A percentile compares a stretch with the other conserved stretches of the same genome.
Conservation (phyloP, 2,329 filamentous ascomycete species). For the Penicillium palitans region DNA sequence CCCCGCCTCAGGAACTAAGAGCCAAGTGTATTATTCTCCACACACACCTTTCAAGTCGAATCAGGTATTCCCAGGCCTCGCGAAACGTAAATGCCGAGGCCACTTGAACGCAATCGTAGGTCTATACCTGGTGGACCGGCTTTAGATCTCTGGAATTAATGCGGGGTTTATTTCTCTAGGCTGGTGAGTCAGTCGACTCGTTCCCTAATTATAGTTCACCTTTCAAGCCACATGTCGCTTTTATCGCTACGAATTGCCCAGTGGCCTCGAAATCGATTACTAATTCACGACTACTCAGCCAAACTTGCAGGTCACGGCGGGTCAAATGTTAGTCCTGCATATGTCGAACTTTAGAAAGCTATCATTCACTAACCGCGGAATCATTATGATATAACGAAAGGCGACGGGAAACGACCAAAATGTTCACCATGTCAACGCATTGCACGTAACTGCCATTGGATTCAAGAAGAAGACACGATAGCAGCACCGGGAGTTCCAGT, state of each 20-base stretch:
- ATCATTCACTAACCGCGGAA: background rate
- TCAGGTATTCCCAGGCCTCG: background rate
- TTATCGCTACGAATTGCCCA: no score
- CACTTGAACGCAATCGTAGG: background rate
- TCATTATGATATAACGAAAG: background rate
- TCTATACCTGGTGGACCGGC: background rate
- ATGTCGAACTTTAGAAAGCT: background rate
- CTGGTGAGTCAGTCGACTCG: background rate
- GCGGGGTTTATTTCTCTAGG: background rate
- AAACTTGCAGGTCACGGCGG: conserved; percentile 9
- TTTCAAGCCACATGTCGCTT: background rate
- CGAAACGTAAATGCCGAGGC: background rate
- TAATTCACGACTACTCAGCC: background rate
- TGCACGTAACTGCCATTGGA: conserved; percentile 5
- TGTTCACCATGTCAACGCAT: conserved; percentile 4
- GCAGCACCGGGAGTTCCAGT: background rate
- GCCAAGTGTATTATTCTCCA: background rate
- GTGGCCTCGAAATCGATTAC: background rate
- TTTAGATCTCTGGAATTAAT: background rate
- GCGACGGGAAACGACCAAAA: conserved; percentile 7
- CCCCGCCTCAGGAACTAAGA: background rate
- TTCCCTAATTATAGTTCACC: background rate
- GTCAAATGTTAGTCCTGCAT: conserved; percentile 10
- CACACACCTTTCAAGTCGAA: background rate
- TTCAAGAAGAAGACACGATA: background rate